These are phyloP conservation scores for Solanum piurae DNA, from an alignment of 257 asterid genomes.

Conservation along the genomic window DNA sequence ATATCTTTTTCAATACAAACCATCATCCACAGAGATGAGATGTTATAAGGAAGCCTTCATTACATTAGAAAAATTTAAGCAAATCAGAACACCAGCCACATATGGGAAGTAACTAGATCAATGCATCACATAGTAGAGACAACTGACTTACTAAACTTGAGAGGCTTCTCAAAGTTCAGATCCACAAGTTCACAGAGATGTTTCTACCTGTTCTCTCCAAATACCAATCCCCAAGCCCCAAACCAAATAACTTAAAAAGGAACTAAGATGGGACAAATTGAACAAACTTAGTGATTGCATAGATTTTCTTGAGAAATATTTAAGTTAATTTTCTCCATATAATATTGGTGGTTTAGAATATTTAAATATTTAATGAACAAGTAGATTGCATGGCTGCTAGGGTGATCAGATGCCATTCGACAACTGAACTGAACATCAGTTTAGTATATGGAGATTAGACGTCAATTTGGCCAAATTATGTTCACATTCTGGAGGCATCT, in stretches of 20 bases:
- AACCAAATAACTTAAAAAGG: neutral
- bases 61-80: neutral
- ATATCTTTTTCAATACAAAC: neutral
- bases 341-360: neutral
- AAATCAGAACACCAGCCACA: neutral
- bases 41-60: neutral
- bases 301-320: neutral
- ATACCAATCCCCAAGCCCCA: neutral
- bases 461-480: neutral
- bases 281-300: neutral
- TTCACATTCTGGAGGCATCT: neutral
- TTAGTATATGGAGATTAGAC: neutral
- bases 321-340: neutral
- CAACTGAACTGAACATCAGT: neutral
- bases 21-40: neutral
- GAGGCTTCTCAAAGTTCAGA: constrained; percentile 1
- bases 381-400: neutral
- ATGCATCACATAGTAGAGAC: neutral
- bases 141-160: neutral
- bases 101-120: neutral
- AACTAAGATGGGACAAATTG: neutral
- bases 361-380: neutral
- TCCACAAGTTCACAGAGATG: neutral
- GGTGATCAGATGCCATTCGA: neutral
- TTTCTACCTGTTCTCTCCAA: neutral